Evolutionary conservation across 2,329 filamentous ascomycete species (phyloP).

Genomic region (Colletotrichum scovillei): DNA sequence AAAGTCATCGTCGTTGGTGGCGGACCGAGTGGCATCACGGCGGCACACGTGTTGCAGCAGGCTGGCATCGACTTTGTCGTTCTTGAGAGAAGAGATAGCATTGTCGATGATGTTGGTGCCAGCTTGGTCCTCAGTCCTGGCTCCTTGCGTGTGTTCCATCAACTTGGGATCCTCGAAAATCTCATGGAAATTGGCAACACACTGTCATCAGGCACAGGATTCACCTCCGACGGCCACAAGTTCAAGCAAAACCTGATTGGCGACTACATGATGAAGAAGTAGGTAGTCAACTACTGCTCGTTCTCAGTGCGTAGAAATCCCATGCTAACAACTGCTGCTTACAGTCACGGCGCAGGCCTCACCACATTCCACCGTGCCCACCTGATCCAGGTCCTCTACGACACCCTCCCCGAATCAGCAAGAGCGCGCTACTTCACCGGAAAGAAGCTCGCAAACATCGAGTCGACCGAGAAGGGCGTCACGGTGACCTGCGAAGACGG

Average conservation of each 20-base stretch:
- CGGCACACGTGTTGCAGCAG: slow-evolving; percentile 43
- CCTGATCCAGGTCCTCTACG: slow-evolving; percentile 47
- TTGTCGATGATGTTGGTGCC: slow-evolving; percentile 43
- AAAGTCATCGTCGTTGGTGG: slow-evolving; percentile 46
- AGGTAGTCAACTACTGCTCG: neutral
- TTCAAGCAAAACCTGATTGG: slow-evolving; percentile 9
- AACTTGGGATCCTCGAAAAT: slow-evolving; percentile 42
- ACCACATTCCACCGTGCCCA: slow-evolving; percentile 48
- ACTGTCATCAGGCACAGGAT: neutral
- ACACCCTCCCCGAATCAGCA: slow-evolving; percentile 40
- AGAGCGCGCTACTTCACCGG: slow-evolving; percentile 43
- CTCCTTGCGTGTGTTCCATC: slow-evolving; percentile 44
- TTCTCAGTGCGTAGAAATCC: neutral
- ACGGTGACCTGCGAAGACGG: slow-evolving; percentile 48
- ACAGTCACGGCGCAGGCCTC: slow-evolving; percentile 41
- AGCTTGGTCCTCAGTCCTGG: slow-evolving; percentile 43
- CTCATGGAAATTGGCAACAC: slow-evolving; percentile 14
- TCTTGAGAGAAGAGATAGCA: slow-evolving; percentile 42
- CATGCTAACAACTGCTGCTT: neutral
- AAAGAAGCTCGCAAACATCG: slow-evolving; percentile 41
- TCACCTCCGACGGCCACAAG: slow-evolving; percentile 12
- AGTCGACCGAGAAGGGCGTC: slow-evolving; percentile 39
- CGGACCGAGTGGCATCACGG: slow-evolving; percentile 44
- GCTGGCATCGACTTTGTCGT: slow-evolving; percentile 49
- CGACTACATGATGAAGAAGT: neutral